These are phyloP conservation scores for Thelonectria olida DNA, from an alignment of 2,329 filamentous ascomycete species.

Conservation along the genomic window DNA sequence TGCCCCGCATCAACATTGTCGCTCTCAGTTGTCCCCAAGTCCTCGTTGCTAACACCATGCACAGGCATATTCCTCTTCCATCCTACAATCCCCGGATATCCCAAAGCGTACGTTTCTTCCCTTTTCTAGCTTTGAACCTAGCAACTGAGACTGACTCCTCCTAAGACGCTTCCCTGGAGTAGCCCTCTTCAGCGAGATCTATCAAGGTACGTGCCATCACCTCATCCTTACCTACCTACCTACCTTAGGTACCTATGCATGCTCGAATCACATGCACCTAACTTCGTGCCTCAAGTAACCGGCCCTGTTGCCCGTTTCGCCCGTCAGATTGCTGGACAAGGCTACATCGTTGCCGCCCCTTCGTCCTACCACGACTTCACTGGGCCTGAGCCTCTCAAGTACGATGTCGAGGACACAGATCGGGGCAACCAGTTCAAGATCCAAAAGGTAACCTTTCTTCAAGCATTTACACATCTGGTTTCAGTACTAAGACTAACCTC, in stretches of 20 bases:
- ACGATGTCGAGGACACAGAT: constrained; percentile 89
- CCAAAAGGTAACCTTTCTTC: constrained; percentile 65
- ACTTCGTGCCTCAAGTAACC: constrained; percentile 68
- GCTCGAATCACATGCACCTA: not conserved
- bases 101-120: constrained; percentile 72
- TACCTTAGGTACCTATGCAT: not conserved
- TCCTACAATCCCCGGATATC: constrained; percentile 84
- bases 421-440: constrained; percentile 88
- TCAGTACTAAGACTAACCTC: not conserved
- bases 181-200: constrained; percentile 92
- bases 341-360: constrained; percentile 91
- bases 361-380: constrained; percentile 95
- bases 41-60: constrained; percentile 25
- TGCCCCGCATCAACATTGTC: constrained; percentile 2
- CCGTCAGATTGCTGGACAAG: constrained; percentile 89
- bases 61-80: constrained; percentile 90
- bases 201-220: constrained; percentile 75
- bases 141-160: constrained; percentile 15
- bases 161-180: constrained; percentile 80
- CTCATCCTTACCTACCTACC: not conserved
- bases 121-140: not conserved
- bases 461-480: not conserved
- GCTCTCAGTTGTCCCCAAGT: constrained; percentile 23
- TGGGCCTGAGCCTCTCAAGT: constrained; percentile 82
- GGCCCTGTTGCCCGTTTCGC: constrained; percentile 90